These are phyloP conservation scores for Hymenoscyphus albidus DNA, from an alignment of 2,329 filamentous ascomycete species.

Conservation along the genomic window DNA sequence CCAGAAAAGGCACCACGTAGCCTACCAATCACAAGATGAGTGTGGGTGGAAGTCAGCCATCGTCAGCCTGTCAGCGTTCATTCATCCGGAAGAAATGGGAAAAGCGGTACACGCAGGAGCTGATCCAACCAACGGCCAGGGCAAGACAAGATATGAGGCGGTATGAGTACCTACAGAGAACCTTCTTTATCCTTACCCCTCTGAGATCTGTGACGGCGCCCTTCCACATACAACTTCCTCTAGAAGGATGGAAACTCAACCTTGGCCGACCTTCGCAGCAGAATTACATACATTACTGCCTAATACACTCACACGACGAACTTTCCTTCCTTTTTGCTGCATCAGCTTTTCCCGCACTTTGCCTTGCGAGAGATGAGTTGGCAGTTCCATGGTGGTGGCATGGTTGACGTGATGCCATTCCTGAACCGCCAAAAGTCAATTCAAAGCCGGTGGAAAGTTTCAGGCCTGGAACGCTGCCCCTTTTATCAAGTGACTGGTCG, in stretches of 20 bases:
- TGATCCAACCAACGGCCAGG: background rate
- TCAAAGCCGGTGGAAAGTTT: background rate
- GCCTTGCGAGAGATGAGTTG: background rate
- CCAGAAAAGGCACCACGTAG: background rate
- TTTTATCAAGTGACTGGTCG: background rate
- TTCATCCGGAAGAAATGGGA: slow-evolving; percentile 10
- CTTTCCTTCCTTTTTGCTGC: slow-evolving; percentile 5
- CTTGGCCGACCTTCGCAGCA: background rate
- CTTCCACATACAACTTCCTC: background rate
- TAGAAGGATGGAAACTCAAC: background rate
- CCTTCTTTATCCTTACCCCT: background rate
- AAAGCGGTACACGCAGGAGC: slow-evolving; percentile 5
- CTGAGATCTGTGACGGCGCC: background rate
- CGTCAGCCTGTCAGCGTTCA: slow-evolving; percentile 12
- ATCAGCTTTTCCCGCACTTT: background rate
- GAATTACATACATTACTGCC: slow-evolving; percentile 2
- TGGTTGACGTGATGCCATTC: slow-evolving; percentile 1
- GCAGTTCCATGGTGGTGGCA: slow-evolving; percentile 2
- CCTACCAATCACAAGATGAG: slow-evolving; percentile 10
- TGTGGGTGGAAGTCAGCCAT: slow-evolving; percentile 4
- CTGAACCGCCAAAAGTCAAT: background rate
- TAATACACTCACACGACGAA: slow-evolving; percentile 2
- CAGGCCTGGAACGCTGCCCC: background rate
- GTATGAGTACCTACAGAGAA: background rate
- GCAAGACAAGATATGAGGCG: background rate